Evolutionary conservation across 495 filamentous ascomycete genomes (phyloP), one percentile per base, ranked within the genome.

Genomic region (Clavariopsis aquatica): DNA sequence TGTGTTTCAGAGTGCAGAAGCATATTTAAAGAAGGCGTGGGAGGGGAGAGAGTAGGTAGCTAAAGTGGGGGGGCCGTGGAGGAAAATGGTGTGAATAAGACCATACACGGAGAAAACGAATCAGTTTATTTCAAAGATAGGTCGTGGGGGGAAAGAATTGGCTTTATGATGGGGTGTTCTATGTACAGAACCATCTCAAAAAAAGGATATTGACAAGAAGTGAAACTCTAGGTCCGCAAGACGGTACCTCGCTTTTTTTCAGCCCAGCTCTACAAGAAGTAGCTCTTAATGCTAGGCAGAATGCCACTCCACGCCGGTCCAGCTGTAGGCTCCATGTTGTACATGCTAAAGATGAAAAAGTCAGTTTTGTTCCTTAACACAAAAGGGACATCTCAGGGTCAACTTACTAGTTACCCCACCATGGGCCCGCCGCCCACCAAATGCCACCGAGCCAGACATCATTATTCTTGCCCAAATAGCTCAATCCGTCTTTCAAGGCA

Each of bases 381-480:
- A n/a, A n/a, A n/a, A n/a, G n/a, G n/a, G n/a, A n/a, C n/a, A n/a
- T n/a, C n/a, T n/a, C n/a, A n/a, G n/a, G n/a, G n/a, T n/a, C n/a
- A n/a, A n/a, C n/a, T n/a, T n/a, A n/a, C n/a, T 87, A 88, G 57
- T 80, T 75, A 0, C 74, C 76, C 78, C 80, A 84, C 81, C 80
- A 82, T 0, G 83, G 87, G 0, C 87, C 88, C 7, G 84, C 88
- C 8, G 82, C 80, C 89, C 89, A 92, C 86, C 86, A 90, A n/a
- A 85, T 57, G 56, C 81, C 88, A 0, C 66, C 69, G 51, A 79
- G 79, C 89, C 89, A 92, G 36, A 90, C 87, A 65, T 90, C 89
- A 22, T 72, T 80, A 71, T 86, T 85, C 20, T 79, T 78, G 7
- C 74, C 71, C 77, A 92, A 76, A 72, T 82, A 80, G 29, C 72